These are phyloP conservation scores for Starmerella cellae DNA, from an alignment of 805 yeast species.

Conservation along the genomic window DNA sequence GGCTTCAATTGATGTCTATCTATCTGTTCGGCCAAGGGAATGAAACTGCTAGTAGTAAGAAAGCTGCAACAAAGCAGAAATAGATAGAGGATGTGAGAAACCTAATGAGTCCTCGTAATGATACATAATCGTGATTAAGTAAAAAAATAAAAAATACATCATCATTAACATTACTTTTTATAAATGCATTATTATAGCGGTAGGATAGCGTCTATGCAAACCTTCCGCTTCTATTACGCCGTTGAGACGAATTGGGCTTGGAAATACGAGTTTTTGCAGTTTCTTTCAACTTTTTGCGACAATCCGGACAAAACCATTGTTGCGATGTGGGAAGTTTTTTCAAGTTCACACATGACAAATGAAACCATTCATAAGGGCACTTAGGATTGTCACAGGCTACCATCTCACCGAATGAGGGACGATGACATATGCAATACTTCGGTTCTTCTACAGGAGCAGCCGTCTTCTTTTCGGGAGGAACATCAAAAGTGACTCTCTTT, in stretches of 20 bases:
- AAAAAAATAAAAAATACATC: too few species aligned
- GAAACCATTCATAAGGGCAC: slow-evolving; percentile 87
- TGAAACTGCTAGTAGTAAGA: too few species aligned
- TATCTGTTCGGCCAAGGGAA: slow-evolving; percentile 2
- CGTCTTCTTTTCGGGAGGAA: not conserved
- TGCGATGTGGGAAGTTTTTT: slow-evolving; percentile 64
- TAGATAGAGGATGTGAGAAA: not conserved
- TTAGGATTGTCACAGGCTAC: slow-evolving; percentile 74
- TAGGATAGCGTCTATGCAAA: too few species aligned
- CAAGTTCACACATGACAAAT: slow-evolving; percentile 74
- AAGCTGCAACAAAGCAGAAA: not conserved
- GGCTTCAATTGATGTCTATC: slow-evolving; percentile 39
- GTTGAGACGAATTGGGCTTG: too few species aligned
- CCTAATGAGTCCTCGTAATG: too few species aligned
- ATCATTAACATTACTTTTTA: too few species aligned
- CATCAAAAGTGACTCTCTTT: too few species aligned
- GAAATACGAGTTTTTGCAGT: too few species aligned
- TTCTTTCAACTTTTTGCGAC: slow-evolving; percentile 25
- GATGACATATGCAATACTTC: slow-evolving; percentile 38
- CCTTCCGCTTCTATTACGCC: too few species aligned
- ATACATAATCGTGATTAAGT: too few species aligned
- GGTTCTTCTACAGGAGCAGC: not conserved
- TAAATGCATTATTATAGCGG: too few species aligned
- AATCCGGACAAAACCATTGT: slow-evolving; percentile 57
- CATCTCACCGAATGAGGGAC: slow-evolving; percentile 57